Conservation (phyloP, 140 eudicot genomes). For the Anethum foeniculum region DNA sequence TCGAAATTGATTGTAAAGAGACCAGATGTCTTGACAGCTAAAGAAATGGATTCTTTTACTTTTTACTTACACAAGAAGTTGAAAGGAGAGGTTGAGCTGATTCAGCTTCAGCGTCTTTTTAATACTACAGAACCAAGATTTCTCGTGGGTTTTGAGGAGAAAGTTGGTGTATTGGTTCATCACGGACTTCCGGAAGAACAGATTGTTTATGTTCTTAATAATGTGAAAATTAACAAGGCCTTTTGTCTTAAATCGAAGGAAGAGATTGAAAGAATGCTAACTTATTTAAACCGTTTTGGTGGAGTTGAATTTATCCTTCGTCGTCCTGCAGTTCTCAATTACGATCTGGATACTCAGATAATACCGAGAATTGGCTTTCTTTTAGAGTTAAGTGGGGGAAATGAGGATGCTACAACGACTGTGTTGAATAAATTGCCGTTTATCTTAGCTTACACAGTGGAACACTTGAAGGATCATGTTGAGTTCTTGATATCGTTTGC, state of each 20-base stretch:
- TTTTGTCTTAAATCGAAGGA: constrained; percentile 58
- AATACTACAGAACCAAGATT: constrained; percentile 37
- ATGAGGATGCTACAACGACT: constrained; percentile 46
- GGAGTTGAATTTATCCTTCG: constrained; percentile 59
- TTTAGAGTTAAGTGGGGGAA: constrained; percentile 59
- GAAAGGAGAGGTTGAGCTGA: constrained; percentile 32
- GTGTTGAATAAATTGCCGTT: constrained; percentile 71
- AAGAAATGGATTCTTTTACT: constrained; percentile 35
- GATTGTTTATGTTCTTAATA: constrained; percentile 62
- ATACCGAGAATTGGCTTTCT: constrained; percentile 62
- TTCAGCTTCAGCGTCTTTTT: constrained; percentile 71
- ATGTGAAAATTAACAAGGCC: constrained; percentile 55
- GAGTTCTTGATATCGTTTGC: constrained; percentile 65
- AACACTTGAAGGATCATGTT: constrained; percentile 63
- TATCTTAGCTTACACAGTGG: constrained; percentile 55
- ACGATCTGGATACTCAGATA: constrained; percentile 62
- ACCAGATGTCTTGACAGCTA: constrained; percentile 52
- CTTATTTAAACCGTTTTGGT: constrained; percentile 54
- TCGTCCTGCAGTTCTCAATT: constrained; percentile 70
- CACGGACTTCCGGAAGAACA: constrained; percentile 57
- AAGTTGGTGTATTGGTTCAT: constrained; percentile 42
- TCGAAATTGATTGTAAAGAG: constrained; percentile 44
- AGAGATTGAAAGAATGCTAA: constrained; percentile 44
- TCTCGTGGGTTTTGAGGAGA: constrained; percentile 51
- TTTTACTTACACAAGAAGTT: constrained; percentile 32